These are phyloP conservation scores for Colletotrichum neosansevieriae DNA, from an alignment of 2,329 filamentous ascomycete genomes.

Conservation along the genomic window DNA sequence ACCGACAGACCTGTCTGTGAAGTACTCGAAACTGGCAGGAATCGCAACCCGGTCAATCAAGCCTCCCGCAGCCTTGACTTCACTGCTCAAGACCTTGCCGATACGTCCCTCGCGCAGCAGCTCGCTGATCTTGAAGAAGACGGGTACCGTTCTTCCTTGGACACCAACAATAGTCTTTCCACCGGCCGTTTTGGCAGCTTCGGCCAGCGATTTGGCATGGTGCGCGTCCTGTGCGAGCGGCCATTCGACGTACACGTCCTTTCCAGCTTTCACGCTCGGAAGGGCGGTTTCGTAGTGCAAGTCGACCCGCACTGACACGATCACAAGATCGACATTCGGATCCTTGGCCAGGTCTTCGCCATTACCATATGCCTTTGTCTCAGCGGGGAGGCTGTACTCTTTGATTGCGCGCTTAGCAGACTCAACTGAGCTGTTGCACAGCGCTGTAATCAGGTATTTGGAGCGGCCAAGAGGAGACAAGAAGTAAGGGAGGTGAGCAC, in stretches of 20 bases:
- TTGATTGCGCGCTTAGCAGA: slow-evolving; percentile 59
- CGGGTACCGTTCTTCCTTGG: slow-evolving; percentile 62
- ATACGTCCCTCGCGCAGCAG: slow-evolving; percentile 59
- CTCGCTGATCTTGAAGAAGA: slow-evolving; percentile 57
- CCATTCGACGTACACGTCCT: slow-evolving; percentile 69
- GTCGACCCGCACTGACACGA: slow-evolving; percentile 67
- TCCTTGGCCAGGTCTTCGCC: slow-evolving; percentile 62
- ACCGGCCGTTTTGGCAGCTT: slow-evolving; percentile 12
- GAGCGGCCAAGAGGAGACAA: slow-evolving; percentile 55
- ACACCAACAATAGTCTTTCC: slow-evolving; percentile 59
- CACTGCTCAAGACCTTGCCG: slow-evolving; percentile 65
- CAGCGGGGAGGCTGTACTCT: slow-evolving; percentile 54
- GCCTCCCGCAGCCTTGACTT: slow-evolving; percentile 49
- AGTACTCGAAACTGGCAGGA: slow-evolving; percentile 57
- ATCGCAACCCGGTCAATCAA: slow-evolving; percentile 53
- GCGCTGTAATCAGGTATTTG: slow-evolving; percentile 62
- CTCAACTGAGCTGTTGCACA: slow-evolving; percentile 62
- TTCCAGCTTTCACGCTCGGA: slow-evolving; percentile 64
- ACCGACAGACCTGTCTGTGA: slow-evolving; percentile 59
- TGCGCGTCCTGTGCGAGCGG: slow-evolving; percentile 61
- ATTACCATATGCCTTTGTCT: slow-evolving; percentile 62
- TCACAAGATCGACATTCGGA: slow-evolving; percentile 64
- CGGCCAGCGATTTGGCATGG: slow-evolving; percentile 56
- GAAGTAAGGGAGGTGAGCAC: slow-evolving; percentile 71
- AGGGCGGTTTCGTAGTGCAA: slow-evolving; percentile 59